Base-by-base conservation (phyloP, 495 filamentous ascomycete genomes). In the Glarea lozoyensis region DNA sequence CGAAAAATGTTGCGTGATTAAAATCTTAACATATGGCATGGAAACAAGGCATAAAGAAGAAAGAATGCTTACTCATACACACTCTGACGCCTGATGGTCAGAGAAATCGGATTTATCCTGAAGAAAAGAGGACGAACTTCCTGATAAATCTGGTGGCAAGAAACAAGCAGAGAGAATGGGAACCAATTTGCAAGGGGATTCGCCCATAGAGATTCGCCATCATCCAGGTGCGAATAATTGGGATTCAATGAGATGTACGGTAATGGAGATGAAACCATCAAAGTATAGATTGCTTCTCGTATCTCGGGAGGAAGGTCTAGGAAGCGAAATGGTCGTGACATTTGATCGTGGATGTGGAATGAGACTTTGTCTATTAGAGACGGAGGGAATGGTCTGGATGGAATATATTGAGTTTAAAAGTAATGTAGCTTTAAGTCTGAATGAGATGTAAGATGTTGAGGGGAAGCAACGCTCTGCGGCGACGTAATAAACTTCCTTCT, bases 241-340 rank as follows among this genome's bases (percentile, higher is more conserved):
- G 25, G 25, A n/a, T 29, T 7, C n/a, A n/a, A 29, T 7, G n/a
- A n/a, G 25, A 7, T 29, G 25, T 7, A 7, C n/a, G n/a, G n/a
- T n/a, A n/a, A n/a, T 15, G 39, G 20, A 15, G 37, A 31, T 7
- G 30, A 10, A 42, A 29, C 18, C 18, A 48, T 20, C n/a, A 32
- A 18, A 11, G 38, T 22, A 31, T 57, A 57, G n/a, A 57, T 46
- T 23, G 48, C 52, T 16, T 48, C 17, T 0, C 54, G 42, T 9
- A 57, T 44, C 19, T 57, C 54, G 6, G 54, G 48, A 12, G 50
- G 46, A 12, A 57, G 47, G 20, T 53, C 50, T 6, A 57, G 54
- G 22, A 57, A 53, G 7, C 22, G 45, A 36, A 53, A 56, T 10
- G 46, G 13, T 20, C 29, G 39, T 10, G 9, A 23, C 11, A 19